phyloP scores from a whole-genome alignment of 441 rosid species.

The Aquilaria agallochum region DNA sequence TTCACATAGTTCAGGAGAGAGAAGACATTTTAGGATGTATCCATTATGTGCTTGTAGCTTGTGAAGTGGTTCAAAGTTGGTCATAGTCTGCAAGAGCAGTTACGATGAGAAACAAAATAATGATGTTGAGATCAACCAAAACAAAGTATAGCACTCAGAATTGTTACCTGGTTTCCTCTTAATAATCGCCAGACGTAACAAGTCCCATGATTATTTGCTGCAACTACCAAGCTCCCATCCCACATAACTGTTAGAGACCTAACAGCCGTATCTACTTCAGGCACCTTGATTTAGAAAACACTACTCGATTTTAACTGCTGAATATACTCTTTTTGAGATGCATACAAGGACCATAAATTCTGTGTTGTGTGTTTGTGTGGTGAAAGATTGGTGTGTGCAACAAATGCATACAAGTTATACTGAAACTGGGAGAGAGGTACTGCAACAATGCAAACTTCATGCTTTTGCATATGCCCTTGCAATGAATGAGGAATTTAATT shows the following conservation, averaged over 20 bases:
- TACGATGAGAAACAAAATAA: conserved; percentile 1
- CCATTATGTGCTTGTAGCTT: conserved; percentile 90
- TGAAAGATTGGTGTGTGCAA: neutral
- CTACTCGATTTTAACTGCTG: conserved; percentile 4
- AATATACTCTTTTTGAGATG: neutral
- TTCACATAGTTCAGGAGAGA: conserved; percentile 82
- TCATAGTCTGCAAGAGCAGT: conserved; percentile 63
- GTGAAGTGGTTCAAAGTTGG: conserved; percentile 95
- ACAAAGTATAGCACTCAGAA: conserved; percentile 5
- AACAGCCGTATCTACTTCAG: conserved; percentile 89
- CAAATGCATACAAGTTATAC: too few species aligned
- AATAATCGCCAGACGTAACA: conserved; percentile 94
- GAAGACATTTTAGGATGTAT: conserved; percentile 90
- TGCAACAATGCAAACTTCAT: too few species aligned
- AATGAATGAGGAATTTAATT: too few species aligned
- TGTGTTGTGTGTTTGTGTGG: neutral
- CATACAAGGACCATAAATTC: neutral
- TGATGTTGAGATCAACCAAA: conserved; percentile 10
- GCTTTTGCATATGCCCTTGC: too few species aligned
- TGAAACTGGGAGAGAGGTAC: too few species aligned
- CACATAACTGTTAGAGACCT: conserved; percentile 91
- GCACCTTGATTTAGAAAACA: conserved; percentile 52
- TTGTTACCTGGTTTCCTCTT: conserved; percentile 69
- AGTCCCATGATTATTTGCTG: conserved; percentile 91
- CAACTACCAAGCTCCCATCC: conserved; percentile 95